Evolutionary conservation across 2,329 filamentous ascomycete genomes (phyloP).

Genomic region (Botryotinia globosa): DNA sequence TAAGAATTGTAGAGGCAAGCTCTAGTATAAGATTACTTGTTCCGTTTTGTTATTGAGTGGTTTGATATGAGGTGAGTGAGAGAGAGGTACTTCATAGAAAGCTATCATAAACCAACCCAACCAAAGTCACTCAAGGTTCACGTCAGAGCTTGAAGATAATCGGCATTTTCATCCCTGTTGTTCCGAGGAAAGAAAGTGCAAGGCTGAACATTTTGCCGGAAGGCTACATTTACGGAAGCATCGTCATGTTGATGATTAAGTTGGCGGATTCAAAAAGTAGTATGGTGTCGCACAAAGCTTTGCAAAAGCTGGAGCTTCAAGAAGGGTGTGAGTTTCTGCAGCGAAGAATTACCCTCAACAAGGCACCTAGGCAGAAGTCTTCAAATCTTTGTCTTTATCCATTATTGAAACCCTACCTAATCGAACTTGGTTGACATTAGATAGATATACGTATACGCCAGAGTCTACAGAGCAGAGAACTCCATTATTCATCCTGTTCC

Average conservation of each 20-base stretch:
- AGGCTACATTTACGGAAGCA: neutral
- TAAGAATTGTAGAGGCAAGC: neutral
- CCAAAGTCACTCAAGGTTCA: neutral
- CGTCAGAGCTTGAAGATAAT: neutral
- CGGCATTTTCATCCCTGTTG: neutral
- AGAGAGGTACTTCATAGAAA: neutral
- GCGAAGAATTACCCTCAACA: neutral
- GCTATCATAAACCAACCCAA: neutral
- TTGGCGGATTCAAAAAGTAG: no score
- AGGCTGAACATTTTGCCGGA: conserved; percentile 10
- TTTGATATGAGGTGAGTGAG: conserved; percentile 13
- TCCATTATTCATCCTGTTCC: neutral
- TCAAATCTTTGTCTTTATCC: neutral
- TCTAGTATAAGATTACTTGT: neutral
- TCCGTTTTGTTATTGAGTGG: neutral
- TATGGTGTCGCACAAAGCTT: neutral
- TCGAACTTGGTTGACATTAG: neutral
- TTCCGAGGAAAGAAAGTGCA: conserved; percentile 6
- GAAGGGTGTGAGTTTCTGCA: neutral
- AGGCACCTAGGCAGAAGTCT: neutral
- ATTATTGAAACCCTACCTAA: neutral
- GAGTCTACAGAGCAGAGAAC: neutral
- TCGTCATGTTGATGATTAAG: neutral
- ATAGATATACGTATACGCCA: neutral
- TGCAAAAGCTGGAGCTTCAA: neutral